Evolutionary conservation across 257 asterid species (phyloP).

Genomic region (Ophiorrhiza pumila): DNA sequence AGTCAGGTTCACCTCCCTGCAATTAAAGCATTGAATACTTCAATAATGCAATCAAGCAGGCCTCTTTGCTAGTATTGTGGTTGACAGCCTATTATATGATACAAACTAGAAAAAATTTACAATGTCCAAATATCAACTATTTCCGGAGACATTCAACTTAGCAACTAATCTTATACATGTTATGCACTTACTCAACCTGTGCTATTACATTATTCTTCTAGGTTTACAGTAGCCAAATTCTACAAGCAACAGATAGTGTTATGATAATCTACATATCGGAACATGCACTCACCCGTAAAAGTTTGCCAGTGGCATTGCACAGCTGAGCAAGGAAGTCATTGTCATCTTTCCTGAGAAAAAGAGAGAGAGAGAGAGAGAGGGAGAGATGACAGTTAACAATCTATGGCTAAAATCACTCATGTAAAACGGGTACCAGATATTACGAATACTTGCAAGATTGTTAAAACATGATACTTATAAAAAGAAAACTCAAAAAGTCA

Average conservation of each 20-base stretch:
- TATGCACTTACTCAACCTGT: not conserved
- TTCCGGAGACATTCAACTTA: not conserved
- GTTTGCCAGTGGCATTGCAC: conserved; percentile 80
- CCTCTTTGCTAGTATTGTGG: not conserved
- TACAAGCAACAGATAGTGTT: not conserved
- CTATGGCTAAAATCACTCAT: not conserved
- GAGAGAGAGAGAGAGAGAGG: not conserved
- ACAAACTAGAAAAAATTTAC: not conserved
- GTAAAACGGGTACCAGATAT: not conserved
- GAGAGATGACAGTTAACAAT: not conserved
- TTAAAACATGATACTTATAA: too few species aligned
- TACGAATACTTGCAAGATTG: not conserved
- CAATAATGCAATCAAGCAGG: not conserved
- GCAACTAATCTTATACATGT: not conserved
- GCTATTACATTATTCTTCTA: not conserved
- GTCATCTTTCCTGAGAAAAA: conserved; percentile 81
- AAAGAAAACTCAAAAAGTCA: not conserved
- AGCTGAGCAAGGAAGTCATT: conserved; percentile 82
- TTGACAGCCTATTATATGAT: not conserved
- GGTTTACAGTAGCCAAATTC: not conserved
- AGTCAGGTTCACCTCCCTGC: conserved; percentile 97
- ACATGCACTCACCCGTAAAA: conserved; percentile 63
- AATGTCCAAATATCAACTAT: not conserved
- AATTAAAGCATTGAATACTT: not conserved
- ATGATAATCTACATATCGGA: not conserved